Percentiles rank a stretch among this genome's conserved stretches.
Conservation (phyloP, 1,284 basidiomycete genomes). For the Cryptococcus hybrid region DNA sequence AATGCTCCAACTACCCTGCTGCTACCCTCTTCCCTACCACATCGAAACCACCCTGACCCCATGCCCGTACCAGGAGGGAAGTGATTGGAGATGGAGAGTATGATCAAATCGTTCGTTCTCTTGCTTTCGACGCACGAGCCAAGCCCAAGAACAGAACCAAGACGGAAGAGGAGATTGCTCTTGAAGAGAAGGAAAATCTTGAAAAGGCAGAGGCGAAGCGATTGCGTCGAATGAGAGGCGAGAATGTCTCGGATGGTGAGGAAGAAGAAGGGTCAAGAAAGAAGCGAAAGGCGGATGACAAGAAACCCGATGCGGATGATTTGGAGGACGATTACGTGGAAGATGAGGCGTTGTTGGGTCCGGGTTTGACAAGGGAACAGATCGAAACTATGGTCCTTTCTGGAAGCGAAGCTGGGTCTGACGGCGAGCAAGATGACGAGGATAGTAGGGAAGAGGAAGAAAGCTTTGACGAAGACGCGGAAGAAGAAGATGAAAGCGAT, state of each 20-base stretch:
- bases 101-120: slow-evolving; percentile 85
- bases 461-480: slow-evolving; percentile 40
- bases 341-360: slow-evolving; percentile 54
- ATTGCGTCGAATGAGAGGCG: slow-evolving; percentile 80
- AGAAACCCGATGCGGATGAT: slow-evolving; percentile 70
- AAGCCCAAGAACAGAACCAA: slow-evolving; percentile 95
- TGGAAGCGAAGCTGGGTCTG: slow-evolving; percentile 36
- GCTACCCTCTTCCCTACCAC: slow-evolving; percentile 24
- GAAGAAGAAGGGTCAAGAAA: slow-evolving; percentile 51
- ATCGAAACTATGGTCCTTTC: slow-evolving; percentile 37
- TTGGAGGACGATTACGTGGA: slow-evolving; percentile 82
- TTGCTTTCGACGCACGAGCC: slow-evolving; percentile 90
- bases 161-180: slow-evolving; percentile 89
- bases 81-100: slow-evolving; percentile 57
- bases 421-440: slow-evolving; percentile 32
- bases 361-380: slow-evolving; percentile 53
- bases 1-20: slow-evolving; percentile 52
- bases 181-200: slow-evolving; percentile 82
- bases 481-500: slow-evolving; percentile 33
- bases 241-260: slow-evolving; percentile 64
- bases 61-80: slow-evolving; percentile 16
- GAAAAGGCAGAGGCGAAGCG: slow-evolving; percentile 82
- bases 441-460: slow-evolving; percentile 36
- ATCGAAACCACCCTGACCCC: slow-evolving; percentile 10
- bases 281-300: slow-evolving; percentile 52